Conservation (phyloP, 1,284 basidiomycete species). For the Tremellales sp. region DNA sequence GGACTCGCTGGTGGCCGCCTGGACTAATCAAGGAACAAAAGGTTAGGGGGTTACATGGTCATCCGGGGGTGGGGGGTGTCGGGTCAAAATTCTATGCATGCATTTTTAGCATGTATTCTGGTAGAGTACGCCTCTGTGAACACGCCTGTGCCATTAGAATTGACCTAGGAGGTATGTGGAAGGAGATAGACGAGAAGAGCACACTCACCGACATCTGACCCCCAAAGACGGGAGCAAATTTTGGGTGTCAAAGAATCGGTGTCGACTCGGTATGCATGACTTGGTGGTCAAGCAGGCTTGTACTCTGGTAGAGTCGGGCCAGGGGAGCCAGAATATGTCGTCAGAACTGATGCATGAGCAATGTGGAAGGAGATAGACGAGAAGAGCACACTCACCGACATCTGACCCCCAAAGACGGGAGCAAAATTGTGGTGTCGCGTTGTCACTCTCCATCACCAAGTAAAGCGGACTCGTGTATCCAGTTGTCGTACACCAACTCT, state of each 20-base stretch:
- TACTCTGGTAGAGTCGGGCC: background rate
- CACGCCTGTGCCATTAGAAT: too few species aligned
- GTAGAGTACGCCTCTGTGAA: too few species aligned
- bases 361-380: background rate
- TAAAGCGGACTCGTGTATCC: background rate
- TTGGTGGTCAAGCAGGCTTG: background rate
- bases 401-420: constrained; percentile 1
- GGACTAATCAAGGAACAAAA: too few species aligned
- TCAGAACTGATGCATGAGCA: background rate
- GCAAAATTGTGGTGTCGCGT: too few species aligned
- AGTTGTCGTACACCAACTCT: background rate
- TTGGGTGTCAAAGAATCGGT: background rate
- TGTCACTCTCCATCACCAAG: background rate
- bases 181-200: background rate
- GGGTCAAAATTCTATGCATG: too few species aligned
- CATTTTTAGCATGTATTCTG: too few species aligned
- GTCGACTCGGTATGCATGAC: background rate
- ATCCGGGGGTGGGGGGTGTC: too few species aligned
- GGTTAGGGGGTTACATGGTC: too few species aligned
- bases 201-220: background rate
- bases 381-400: background rate
- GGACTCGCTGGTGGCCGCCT: too few species aligned
- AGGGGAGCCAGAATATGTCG: background rate
- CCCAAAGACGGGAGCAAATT: background rate
- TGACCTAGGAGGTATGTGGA: background rate